Conservation (phyloP, 2,329 filamentous ascomycete genomes). For the Alternaria sp. region DNA sequence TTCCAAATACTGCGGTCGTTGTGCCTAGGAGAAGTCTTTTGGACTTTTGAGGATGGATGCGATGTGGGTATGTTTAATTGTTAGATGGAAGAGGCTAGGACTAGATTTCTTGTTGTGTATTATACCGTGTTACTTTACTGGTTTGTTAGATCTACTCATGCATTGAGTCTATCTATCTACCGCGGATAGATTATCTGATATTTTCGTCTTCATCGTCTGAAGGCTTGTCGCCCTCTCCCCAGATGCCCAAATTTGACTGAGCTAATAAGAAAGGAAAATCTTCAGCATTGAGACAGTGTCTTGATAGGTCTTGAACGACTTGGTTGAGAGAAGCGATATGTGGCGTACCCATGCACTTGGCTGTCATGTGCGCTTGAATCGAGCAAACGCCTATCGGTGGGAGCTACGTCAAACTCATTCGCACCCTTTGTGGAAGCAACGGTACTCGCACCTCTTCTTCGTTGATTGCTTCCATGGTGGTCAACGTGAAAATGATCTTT, state of each 20-base stretch:
- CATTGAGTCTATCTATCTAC: background rate
- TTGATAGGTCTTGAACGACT: background rate
- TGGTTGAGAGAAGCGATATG: background rate
- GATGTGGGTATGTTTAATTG: no score
- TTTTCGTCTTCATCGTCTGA: background rate
- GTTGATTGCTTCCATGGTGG: no score
- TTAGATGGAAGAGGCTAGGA: background rate
- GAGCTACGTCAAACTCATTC: background rate
- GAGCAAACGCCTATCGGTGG: background rate
- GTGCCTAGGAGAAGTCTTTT: slow-evolving; percentile 1
- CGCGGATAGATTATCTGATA: background rate
- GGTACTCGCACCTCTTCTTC: no score
- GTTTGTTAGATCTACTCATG: background rate
- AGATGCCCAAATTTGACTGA: background rate
- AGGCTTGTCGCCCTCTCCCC: background rate
- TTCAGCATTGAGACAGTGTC: background rate
- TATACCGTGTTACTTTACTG: background rate
- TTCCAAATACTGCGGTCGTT: background rate
- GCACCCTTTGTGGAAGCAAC: no score
- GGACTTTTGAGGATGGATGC: background rate
- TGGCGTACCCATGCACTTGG: background rate
- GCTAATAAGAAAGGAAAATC: background rate
- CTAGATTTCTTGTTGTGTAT: background rate
- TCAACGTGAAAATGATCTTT: no score
- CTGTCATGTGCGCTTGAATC: background rate